Conservation (phyloP, 1,284 basidiomycete species). For the Heliocybe sulcata region DNA sequence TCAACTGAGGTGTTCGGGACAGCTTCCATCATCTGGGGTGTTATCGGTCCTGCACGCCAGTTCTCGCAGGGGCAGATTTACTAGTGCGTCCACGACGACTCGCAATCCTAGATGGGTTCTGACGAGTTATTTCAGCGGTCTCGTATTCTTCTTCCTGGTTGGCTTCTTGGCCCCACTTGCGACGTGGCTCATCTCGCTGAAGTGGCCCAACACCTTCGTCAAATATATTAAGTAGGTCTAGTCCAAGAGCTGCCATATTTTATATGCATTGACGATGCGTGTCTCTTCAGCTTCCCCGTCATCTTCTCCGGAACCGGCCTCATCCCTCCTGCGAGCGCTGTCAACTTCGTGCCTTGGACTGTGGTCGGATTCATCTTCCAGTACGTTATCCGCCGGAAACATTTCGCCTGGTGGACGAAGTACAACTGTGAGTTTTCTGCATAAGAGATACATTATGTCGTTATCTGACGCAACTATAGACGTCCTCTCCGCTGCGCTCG, state of each 20-base stretch:
- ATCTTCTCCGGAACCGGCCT: slow-evolving; percentile 24
- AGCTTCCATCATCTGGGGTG: slow-evolving; percentile 31
- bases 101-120: too few relatives aligned
- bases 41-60: slow-evolving; percentile 30
- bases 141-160: slow-evolving; percentile 40
- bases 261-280: neutral
- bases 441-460: neutral
- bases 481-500: slow-evolving; percentile 54
- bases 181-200: slow-evolving; percentile 31
- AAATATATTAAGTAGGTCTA: slow-evolving; percentile 32
- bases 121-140: slow-evolving; percentile 14
- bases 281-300: slow-evolving; percentile 10
- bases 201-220: slow-evolving; percentile 34
- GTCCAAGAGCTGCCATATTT: neutral
- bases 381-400: slow-evolving; percentile 20
- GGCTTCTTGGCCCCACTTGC: slow-evolving; percentile 36
- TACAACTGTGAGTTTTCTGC: slow-evolving; percentile 39
- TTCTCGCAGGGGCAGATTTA: slow-evolving; percentile 30
- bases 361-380: slow-evolving; percentile 25
- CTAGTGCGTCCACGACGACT: slow-evolving; percentile 17
- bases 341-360: slow-evolving; percentile 35
- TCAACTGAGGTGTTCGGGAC: slow-evolving; percentile 27
- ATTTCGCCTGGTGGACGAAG: slow-evolving; percentile 19
- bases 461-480: slow-evolving; percentile 21
- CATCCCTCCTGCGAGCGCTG: slow-evolving; percentile 32